These are phyloP conservation scores for Talaromyces sp. DNA, from an alignment of 2,329 filamentous ascomycete genomes.

Conservation along the genomic window DNA sequence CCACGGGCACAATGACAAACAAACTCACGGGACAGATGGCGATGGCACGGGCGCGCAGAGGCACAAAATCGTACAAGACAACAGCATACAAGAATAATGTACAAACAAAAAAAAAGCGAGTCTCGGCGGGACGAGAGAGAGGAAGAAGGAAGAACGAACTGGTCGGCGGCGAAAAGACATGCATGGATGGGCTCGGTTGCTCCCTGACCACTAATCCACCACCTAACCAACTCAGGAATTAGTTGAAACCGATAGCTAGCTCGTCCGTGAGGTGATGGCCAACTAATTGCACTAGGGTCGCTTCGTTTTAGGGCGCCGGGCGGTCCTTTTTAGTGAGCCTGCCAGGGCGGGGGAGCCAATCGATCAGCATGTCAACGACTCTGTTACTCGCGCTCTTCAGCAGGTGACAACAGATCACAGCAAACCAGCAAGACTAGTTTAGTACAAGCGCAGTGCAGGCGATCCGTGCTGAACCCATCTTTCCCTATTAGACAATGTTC, in stretches of 20 bases:
- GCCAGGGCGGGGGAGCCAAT: neutral
- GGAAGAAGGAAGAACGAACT: neutral
- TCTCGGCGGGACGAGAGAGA: neutral
- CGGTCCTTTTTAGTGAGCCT: neutral
- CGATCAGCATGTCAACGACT: neutral
- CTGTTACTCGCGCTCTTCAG: neutral
- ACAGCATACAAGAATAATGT: neutral
- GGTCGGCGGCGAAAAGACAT: neutral
- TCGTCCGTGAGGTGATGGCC: neutral
- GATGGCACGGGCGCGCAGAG: neutral
- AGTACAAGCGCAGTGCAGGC: neutral
- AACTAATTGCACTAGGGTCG: neutral
- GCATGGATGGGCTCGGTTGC: neutral
- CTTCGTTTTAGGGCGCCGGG: neutral
- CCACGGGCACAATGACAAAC: neutral
- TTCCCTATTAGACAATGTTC: neutral
- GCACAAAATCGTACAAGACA: neutral
- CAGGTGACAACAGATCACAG: neutral
- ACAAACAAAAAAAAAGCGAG: neutral
- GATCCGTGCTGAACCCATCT: neutral
- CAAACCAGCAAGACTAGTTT: neutral
- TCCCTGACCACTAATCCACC: neutral
- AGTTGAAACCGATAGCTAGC: neutral
- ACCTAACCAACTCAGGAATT: neutral
- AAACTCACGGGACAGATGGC: neutral